phyloP scores from a whole-genome alignment of 768 basidiomycete genomes.

The Lentinula edodes region DNA sequence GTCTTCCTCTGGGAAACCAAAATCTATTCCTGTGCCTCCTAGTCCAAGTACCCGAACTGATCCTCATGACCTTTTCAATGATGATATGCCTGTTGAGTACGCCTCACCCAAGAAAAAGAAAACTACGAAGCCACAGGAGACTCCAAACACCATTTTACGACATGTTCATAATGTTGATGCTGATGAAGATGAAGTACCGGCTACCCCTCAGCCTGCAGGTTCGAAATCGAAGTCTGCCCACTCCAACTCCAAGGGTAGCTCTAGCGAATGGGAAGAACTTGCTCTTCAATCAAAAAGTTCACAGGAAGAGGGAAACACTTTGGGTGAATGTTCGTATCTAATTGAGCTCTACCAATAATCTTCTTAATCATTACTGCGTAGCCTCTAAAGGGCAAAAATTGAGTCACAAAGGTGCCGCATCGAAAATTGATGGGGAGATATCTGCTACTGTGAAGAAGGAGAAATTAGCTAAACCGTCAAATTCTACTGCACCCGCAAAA shows the following conservation, averaged over 20 bases:
- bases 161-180: not conserved
- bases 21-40: not conserved
- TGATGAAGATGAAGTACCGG: not conserved
- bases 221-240: not conserved
- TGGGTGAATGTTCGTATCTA: not conserved
- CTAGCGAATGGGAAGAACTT: not conserved
- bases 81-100: not conserved
- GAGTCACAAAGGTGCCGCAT: not conserved
- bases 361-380: not conserved
- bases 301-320: not conserved
- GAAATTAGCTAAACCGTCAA: not conserved
- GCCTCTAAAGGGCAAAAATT: not conserved
- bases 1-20: not conserved
- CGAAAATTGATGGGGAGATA: not conserved
- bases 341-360: not conserved
- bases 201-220: not conserved
- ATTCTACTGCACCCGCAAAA: not conserved
- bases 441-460: not conserved
- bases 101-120: conserved; percentile 3
- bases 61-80: not conserved
- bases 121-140: not conserved
- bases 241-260: not conserved
- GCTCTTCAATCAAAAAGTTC: not conserved
- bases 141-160: not conserved
- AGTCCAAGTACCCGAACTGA: not conserved